phyloP scores from a whole-genome alignment of 352 stramenopile genomes.

The Pythium rhizo-oryzae region DNA sequence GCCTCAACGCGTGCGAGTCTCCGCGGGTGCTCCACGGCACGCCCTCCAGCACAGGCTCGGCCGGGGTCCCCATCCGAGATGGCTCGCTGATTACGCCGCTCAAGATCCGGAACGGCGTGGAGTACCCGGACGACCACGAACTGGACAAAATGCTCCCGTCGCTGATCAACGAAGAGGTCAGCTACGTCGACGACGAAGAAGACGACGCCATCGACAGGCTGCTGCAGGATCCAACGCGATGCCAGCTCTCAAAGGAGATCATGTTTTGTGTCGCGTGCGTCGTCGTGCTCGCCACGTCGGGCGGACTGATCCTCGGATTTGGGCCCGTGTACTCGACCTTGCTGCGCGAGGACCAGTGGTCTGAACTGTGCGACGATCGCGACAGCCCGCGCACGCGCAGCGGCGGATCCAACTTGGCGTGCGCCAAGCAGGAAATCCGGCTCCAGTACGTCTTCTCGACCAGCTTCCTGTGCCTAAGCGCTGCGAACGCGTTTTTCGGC shows the following conservation, averaged over 20 bases:
- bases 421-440: slow-evolving; percentile 63
- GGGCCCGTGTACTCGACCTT: slow-evolving; percentile 75
- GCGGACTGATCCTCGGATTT: slow-evolving; percentile 78
- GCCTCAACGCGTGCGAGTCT: slow-evolving; percentile 18
- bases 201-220: slow-evolving; percentile 10
- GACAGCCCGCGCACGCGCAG: not conserved
- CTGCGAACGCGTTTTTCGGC: slow-evolving; percentile 78
- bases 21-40: slow-evolving; percentile 4
- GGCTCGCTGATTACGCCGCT: slow-evolving; percentile 5
- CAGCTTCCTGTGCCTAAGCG: slow-evolving; percentile 77
- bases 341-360: slow-evolving; percentile 69
- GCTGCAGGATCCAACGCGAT: slow-evolving; percentile 18
- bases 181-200: slow-evolving; percentile 10
- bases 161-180: slow-evolving; percentile 16
- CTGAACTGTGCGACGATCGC: slow-evolving; percentile 45
- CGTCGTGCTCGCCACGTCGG: slow-evolving; percentile 64
- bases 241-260: slow-evolving; percentile 53
- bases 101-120: slow-evolving; percentile 5
- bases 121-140: slow-evolving; percentile 11
- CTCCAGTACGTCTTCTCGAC: slow-evolving; percentile 84
- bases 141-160: slow-evolving; percentile 8
- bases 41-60: slow-evolving; percentile 9
- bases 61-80: slow-evolving; percentile 17
- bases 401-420: slow-evolving; percentile 23
- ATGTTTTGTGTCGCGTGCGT: slow-evolving; percentile 67